Evolutionary conservation across 805 yeast species (phyloP).

Genomic region (Myxozyma kluyveri): DNA sequence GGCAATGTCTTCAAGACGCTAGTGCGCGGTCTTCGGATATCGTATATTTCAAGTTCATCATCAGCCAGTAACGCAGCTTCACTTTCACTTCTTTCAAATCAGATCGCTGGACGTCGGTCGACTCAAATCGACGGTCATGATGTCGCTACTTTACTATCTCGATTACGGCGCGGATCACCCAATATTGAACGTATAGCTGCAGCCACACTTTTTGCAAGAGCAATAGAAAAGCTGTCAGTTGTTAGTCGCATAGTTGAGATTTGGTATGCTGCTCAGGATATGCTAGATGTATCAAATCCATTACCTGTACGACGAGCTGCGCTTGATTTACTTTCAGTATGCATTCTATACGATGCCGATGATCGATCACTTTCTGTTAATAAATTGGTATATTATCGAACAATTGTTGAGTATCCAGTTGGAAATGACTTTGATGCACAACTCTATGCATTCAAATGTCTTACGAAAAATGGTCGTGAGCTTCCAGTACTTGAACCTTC

Average conservation of each 20-base stretch:
- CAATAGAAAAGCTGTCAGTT: conserved; percentile 52
- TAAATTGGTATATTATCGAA: conserved; percentile 57
- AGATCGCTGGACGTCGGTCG: conserved; percentile 32
- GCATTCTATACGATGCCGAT: conserved; percentile 49
- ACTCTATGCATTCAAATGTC: conserved; percentile 45
- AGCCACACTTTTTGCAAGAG: conserved; percentile 49
- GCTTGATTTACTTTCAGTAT: conserved; percentile 51
- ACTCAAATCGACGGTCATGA: conserved; percentile 14
- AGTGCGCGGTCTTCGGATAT: conserved; percentile 33
- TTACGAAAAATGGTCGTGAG: conserved; percentile 56
- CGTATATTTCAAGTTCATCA: conserved; percentile 24
- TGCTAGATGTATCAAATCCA: conserved; percentile 45
- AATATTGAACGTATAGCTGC: conserved; percentile 45
- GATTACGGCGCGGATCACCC: conserved; percentile 17
- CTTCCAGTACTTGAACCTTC: conserved; percentile 51
- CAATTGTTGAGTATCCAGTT: conserved; percentile 49
- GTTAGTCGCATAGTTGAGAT: conserved; percentile 60
- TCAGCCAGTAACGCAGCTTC: conserved; percentile 4
- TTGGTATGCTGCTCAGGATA: conserved; percentile 66
- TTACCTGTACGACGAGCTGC: conserved; percentile 48
- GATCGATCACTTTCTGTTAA: conserved; percentile 48
- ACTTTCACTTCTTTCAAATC: conserved; percentile 29
- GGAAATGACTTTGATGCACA: conserved; percentile 55
- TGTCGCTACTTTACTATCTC: conserved; percentile 8
- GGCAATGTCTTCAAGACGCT: conserved; percentile 36